Evolutionary conservation across 1,284 basidiomycete genomes (phyloP).

Genomic region (Rhodofomes roseus): DNA sequence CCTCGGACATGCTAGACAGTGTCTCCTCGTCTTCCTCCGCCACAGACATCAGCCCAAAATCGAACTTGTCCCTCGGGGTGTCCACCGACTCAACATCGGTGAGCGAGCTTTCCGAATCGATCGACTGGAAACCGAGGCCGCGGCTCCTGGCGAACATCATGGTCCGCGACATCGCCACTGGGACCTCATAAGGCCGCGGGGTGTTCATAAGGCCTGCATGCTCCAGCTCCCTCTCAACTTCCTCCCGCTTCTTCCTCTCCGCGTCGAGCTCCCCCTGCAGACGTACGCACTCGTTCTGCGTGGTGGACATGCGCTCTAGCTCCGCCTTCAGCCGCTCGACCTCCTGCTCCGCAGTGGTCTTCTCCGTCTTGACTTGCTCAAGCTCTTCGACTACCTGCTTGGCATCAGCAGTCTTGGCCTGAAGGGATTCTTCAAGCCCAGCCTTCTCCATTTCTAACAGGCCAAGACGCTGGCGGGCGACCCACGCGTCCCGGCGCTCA

Average conservation of each 20-base stretch:
- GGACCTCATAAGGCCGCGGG: constrained; percentile 35
- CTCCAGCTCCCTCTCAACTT: constrained; percentile 43
- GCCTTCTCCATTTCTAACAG: constrained; percentile 64
- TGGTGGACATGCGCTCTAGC: constrained; percentile 26
- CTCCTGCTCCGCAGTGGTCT: constrained; percentile 28
- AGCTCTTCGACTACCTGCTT: constrained; percentile 32
- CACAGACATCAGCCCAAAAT: constrained; percentile 51
- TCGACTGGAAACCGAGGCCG: constrained; percentile 54
- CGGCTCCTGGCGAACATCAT: constrained; percentile 26
- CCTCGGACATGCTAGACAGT: constrained; percentile 32
- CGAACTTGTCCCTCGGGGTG: constrained; percentile 32
- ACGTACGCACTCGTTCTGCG: constrained; percentile 31
- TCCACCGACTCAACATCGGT: constrained; percentile 64
- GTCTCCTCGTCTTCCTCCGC: constrained; percentile 46
- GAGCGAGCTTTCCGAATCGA: constrained; percentile 57
- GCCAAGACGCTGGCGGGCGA: constrained; percentile 60
- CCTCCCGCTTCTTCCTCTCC: constrained; percentile 35
- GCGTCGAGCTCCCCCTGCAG: constrained; percentile 32
- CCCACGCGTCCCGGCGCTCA: constrained; percentile 74
- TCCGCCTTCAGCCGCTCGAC: constrained; percentile 28
- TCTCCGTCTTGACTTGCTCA: constrained; percentile 28
- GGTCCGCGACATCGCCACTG: constrained; percentile 21
- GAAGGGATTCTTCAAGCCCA: constrained; percentile 43
- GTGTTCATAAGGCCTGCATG: constrained; percentile 39
- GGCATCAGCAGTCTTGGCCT: constrained; percentile 35